Percentiles rank a stretch among this genome's conserved stretches.
These are phyloP conservation scores for Rhodocollybia butyracea DNA, from an alignment of 768 basidiomycete genomes.

Conservation along the genomic window DNA sequence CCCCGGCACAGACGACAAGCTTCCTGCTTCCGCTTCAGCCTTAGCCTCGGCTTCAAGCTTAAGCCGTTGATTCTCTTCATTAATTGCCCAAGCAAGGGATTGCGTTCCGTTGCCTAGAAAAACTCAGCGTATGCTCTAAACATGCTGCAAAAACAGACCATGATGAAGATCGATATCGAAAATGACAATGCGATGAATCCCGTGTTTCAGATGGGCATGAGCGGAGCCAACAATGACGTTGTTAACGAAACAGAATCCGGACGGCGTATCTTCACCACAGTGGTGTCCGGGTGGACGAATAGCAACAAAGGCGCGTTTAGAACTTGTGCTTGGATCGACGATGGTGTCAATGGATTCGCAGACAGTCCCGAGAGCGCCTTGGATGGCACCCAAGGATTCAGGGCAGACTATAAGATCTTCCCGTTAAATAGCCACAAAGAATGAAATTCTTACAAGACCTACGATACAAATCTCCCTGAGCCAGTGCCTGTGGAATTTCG, in stretches of 20 bases:
- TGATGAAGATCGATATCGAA: slow-evolving; percentile 94
- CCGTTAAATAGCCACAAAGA: background rate
- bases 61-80: slow-evolving; percentile 78
- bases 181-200: slow-evolving; percentile 75
- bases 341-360: slow-evolving; percentile 86
- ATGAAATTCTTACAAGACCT: background rate
- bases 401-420: slow-evolving; percentile 61
- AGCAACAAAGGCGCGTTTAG: slow-evolving; percentile 69
- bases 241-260: slow-evolving; percentile 94
- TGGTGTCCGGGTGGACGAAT: slow-evolving; percentile 94
- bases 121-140: background rate
- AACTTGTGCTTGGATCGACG: slow-evolving; percentile 20
- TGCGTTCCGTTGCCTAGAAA: slow-evolving; percentile 88
- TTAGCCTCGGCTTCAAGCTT: slow-evolving; percentile 50
- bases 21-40: slow-evolving; percentile 19
- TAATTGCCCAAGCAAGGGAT: slow-evolving; percentile 86
- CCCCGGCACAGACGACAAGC: slow-evolving; percentile 25
- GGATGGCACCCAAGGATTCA: slow-evolving; percentile 70
- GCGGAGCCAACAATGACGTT: slow-evolving; percentile 90
- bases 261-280: slow-evolving; percentile 85
- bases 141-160: slow-evolving; percentile 39
- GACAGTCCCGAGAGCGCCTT: slow-evolving; percentile 78
- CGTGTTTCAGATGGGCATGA: slow-evolving; percentile 82
- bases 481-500: slow-evolving; percentile 71
- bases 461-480: slow-evolving; percentile 86